phyloP scores from a whole-genome alignment of 2,329 filamentous ascomycete genomes.

The Beauveria asiatica region DNA sequence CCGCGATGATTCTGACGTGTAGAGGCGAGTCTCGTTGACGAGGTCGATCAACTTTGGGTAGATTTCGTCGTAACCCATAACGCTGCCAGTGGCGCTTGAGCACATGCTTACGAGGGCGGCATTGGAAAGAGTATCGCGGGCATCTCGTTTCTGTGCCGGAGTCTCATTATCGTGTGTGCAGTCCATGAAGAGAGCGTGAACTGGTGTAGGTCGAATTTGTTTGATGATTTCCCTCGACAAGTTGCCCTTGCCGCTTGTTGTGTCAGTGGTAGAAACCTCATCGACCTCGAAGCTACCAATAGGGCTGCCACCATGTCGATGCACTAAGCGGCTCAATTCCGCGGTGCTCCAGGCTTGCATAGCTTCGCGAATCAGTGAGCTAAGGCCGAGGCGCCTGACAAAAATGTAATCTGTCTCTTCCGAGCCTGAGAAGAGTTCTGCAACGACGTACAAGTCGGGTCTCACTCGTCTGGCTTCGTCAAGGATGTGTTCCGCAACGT shows the following conservation, averaged over 20 bases:
- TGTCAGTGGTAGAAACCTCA: constrained; percentile 58
- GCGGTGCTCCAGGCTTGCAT: constrained; percentile 98
- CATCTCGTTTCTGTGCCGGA: constrained; percentile 89
- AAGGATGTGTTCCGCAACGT: constrained; percentile 88
- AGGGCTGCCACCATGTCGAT: constrained; percentile 84
- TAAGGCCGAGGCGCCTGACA: constrained; percentile 84
- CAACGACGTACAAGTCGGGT: constrained; percentile 83
- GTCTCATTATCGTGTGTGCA: constrained; percentile 98
- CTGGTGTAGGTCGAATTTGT: constrained; percentile 75
- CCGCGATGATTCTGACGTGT: constrained; percentile 67
- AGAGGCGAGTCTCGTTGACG: constrained; percentile 78
- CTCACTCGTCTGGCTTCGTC: constrained; percentile 86
- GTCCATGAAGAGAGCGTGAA: constrained; percentile 96
- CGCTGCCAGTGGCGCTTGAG: constrained; percentile 84
- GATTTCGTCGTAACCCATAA: constrained; percentile 96
- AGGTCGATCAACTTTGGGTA: constrained; percentile 91
- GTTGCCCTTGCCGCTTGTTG: constrained; percentile 22
- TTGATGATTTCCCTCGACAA: constrained; percentile 58
- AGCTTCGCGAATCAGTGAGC: constrained; percentile 86
- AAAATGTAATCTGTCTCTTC: constrained; percentile 96
- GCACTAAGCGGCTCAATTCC: constrained; percentile 85
- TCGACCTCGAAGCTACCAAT: constrained; percentile 98
- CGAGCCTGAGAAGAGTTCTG: constrained; percentile 90
- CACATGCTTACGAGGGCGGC: constrained; percentile 95
- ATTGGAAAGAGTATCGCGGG: constrained; percentile 86